Evolutionary conservation across 108 stramenopile genomes (phyloP).

Genomic region (Chaetoceros tenuissimus): DNA sequence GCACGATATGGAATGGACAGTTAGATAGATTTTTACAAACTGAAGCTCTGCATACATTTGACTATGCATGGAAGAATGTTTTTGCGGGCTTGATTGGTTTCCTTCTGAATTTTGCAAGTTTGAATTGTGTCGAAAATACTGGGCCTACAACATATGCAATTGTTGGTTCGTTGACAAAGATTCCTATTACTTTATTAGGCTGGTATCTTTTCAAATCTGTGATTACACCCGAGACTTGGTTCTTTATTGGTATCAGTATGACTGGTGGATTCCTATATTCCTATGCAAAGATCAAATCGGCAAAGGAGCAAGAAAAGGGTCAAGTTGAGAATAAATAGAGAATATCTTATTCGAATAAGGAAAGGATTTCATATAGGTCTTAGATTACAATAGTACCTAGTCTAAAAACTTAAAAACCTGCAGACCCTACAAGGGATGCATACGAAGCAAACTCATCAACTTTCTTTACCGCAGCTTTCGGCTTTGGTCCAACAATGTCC

Average conservation of each 20-base stretch:
- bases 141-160: slow-evolving; percentile 97
- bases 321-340: neutral
- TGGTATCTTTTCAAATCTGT: slow-evolving; percentile 75
- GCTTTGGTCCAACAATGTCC: neutral
- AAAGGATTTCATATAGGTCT: too few species aligned
- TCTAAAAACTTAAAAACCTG: too few species aligned
- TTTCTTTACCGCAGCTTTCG: neutral
- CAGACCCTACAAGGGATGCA: slow-evolving; percentile 10
- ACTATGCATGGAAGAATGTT: slow-evolving; percentile 62
- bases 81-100: slow-evolving; percentile 93
- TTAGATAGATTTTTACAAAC: slow-evolving; percentile 43
- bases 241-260: slow-evolving; percentile 90
- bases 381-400: too few species aligned
- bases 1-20: slow-evolving; percentile 75
- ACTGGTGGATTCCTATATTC: slow-evolving; percentile 92
- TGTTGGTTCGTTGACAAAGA: slow-evolving; percentile 93
- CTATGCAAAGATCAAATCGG: slow-evolving; percentile 72
- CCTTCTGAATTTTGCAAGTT: slow-evolving; percentile 88
- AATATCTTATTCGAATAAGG: too few species aligned
- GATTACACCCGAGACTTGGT: slow-evolving; percentile 74
- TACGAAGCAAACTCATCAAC: slow-evolving; percentile 3
- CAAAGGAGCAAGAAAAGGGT: slow-evolving; percentile 18
- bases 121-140: slow-evolving; percentile 87
- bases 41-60: slow-evolving; percentile 58
- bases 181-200: slow-evolving; percentile 92